These are phyloP conservation scores for Volvox carteri DNA, from an alignment of 163 green algal genomes.

Conservation along the genomic window DNA sequence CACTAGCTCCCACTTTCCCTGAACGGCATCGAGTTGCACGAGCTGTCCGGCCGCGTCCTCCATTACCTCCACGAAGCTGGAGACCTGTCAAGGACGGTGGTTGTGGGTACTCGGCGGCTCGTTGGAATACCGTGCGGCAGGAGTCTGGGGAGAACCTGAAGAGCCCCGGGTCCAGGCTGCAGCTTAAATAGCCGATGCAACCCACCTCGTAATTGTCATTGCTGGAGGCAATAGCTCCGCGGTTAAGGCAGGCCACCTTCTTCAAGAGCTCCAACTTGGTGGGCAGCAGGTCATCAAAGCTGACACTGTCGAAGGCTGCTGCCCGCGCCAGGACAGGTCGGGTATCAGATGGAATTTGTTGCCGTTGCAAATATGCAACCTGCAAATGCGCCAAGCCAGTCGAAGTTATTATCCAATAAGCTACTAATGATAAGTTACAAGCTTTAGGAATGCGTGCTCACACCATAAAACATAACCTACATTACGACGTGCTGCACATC, in stretches of 20 bases:
- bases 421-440: no score
- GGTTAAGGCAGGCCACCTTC: slow-evolving; percentile 53
- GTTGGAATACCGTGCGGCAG: no score
- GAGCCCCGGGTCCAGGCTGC: no score
- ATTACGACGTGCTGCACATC: not conserved
- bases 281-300: slow-evolving; percentile 12
- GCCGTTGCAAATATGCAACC: not conserved
- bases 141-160: no score
- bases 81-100: slow-evolving; percentile 35
- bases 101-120: no score
- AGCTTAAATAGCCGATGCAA: not conserved
- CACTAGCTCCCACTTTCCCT: slow-evolving; percentile 58
- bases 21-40: not conserved
- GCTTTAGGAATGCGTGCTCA: no score
- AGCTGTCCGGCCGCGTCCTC: not conserved
- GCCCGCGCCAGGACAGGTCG: not conserved
- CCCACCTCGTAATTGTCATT: slow-evolving; percentile 58
- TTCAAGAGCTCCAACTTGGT: slow-evolving; percentile 55
- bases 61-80: slow-evolving; percentile 43
- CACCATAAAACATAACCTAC: no score
- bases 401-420: no score
- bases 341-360: not conserved
- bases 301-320: slow-evolving; percentile 6
- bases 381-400: not conserved
- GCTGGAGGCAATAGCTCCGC: slow-evolving; percentile 37